Base-by-base conservation (phyloP, 768 basidiomycete species). In the Auricularia sp. region DNA sequence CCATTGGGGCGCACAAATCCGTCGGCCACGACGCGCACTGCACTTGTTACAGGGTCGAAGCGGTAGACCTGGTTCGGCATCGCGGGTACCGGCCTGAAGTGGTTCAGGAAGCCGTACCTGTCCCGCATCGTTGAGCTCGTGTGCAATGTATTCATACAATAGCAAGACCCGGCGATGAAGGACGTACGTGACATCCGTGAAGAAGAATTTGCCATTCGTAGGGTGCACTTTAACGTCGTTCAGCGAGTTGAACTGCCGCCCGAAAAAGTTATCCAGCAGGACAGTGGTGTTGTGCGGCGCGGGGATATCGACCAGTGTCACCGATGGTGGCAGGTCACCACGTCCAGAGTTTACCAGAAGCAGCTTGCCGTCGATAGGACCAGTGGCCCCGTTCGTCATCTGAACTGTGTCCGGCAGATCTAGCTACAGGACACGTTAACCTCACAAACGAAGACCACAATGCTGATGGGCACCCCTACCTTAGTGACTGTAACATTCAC, bases 221-320 rank as follows among this genome's bases (percentile, higher is more conserved):
- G 87, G 88, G 62, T 90, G 85, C 3, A 90, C 77, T 69, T 89
- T 90, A 65, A 88, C 79, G 68, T 94, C 90, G 72, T 91, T 90
- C 61, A 92, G 72, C 1, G 90, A 90, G 74, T 89, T 91, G 76
- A 91, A 92, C 68, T 90, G 89, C 2, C 89, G 78, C 1, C 90
- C 90, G 69, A 83, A 88, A 74, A 81, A 90, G 75, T 91, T 92
- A 74, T 92, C 88, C 66, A 92, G 73, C 13, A 92, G 72, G 35
- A 88, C 81, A 0, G 87, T 90, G 3, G 81, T 76, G 64, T 90
- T 88, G 74, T 85, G 79, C 0, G 89, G 89, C 5, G 81, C 70
- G 4, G 69, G 71, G 0, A 88, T 87, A 70, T 90, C 84, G 62
- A 90, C 84, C 29, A 87, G 80, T 0, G 80, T 83, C 33, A 91